These are phyloP conservation scores for Candida glaebosa DNA, from an alignment of 805 yeast genomes.

Conservation along the genomic window DNA sequence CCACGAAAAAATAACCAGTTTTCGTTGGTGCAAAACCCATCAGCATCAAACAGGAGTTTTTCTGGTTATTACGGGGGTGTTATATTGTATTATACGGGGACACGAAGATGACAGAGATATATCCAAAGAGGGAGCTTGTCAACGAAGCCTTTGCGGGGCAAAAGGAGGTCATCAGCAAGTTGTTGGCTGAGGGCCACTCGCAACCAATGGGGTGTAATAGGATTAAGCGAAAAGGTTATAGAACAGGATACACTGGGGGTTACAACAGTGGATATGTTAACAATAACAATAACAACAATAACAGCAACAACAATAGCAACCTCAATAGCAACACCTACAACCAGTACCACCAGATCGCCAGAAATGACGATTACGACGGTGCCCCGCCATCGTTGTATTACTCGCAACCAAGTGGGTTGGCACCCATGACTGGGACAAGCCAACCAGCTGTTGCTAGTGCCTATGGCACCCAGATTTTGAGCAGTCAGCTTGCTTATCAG, in stretches of 20 bases:
- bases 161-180: constrained; percentile 28
- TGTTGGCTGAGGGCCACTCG: constrained; percentile 27
- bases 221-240: constrained; percentile 1
- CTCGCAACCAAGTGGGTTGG: no score
- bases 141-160: constrained; percentile 34
- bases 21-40: no score
- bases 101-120: constrained; percentile 3
- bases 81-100: constrained; percentile 1
- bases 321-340: not conserved
- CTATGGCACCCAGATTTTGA: not conserved
- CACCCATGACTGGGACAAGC: no score
- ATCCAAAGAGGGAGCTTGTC: constrained; percentile 23
- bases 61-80: no score
- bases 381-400: no score
- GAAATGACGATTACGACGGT: not conserved
- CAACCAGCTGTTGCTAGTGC: not conserved
- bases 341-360: not conserved
- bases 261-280: not conserved
- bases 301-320: not conserved
- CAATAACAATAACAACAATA: not conserved
- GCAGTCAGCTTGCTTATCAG: not conserved
- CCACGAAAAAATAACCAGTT: no score
- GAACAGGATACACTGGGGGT: not conserved
- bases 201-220: constrained; percentile 1
- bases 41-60: no score